Evolutionary conservation across 2,329 filamentous ascomycete species (phyloP), one percentile per base, ranked within the genome.

Genomic region (Xylaria sp.): DNA sequence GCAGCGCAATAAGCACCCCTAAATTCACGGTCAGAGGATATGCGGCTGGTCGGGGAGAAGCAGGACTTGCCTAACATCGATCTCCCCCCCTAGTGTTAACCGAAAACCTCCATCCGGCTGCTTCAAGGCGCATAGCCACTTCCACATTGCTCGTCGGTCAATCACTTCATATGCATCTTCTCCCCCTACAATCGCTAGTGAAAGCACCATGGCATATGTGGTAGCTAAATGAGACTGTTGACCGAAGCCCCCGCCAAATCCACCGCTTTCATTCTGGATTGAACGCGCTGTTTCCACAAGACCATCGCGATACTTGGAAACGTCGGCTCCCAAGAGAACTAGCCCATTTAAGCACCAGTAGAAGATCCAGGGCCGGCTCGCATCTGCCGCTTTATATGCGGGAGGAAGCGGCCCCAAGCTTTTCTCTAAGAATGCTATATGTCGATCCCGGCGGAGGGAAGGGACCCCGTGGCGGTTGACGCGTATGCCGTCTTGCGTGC

Each of bases 1-100:
- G 95, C 87, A 58, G 94, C 93, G 82, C 94, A 98, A 82, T 97
- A 99, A 62, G 94, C 94, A 70, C 95, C 96, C 78, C 93, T 93
- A 74, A 72, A 68, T 69, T 72, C 65, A 74, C 70, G 21, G 67
- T 74, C 54, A 72, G 62, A 73, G 63, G 63, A 66, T 37, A 73
- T 66, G 69, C 57, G 63, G 59, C 48, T 60, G 37, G 57, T 50
- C 63, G 37, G 68, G 54, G 54, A 63, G 54, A 54, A 68, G 62
- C 60, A 59, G 60, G 53, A 80, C 85, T 80, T 85, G 92, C 92
- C 93, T 90, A 69, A 98, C 92, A 80, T 99, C 96, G 81, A 96
- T 92, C 82, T 99, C 96, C 67, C 94, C 96, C 68, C 92, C 93
- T 59, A 92, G 82, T 60, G 90, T 91, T 84, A 99, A 92, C 75